These are phyloP conservation scores for Hypseocharis bilobata DNA, from an alignment of 441 rosid genomes.

Conservation along the genomic window DNA sequence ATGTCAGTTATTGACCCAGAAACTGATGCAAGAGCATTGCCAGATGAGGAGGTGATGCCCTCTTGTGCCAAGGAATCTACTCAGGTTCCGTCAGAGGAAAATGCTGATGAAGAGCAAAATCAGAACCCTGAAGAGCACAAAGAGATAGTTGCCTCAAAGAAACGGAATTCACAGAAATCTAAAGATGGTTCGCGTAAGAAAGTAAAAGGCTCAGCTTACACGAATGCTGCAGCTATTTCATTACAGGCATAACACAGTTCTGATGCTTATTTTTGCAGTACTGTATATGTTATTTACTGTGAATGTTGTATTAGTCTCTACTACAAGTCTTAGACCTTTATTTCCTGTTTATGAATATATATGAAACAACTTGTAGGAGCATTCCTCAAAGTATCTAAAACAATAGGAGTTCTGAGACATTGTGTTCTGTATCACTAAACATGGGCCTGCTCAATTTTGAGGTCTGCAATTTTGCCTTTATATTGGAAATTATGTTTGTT, in stretches of 20 bases:
- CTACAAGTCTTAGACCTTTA: background rate
- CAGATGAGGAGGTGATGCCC: slow-evolving; percentile 13
- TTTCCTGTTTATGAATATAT: no score
- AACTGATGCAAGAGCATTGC: slow-evolving; percentile 17
- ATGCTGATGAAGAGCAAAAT: slow-evolving; percentile 17
- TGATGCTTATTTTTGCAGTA: background rate
- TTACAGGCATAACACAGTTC: slow-evolving; percentile 16
- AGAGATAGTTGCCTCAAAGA: slow-evolving; percentile 37
- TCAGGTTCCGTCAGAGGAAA: background rate
- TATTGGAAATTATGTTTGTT: no score
- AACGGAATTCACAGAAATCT: slow-evolving; percentile 49
- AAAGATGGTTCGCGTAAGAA: slow-evolving; percentile 50
- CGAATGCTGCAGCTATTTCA: slow-evolving; percentile 23
- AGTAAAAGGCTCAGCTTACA: slow-evolving; percentile 29
- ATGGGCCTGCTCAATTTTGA: no score
- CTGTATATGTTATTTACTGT: background rate
- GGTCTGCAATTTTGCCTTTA: no score
- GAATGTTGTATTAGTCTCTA: background rate
- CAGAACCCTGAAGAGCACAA: slow-evolving; percentile 16
- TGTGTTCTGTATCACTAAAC: no score
- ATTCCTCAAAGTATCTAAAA: no score
- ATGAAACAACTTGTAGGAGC: no score
- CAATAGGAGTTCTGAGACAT: no score
- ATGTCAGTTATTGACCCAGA: slow-evolving; percentile 78
- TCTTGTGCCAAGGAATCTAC: slow-evolving; percentile 14